Evolutionary conservation across 2,329 filamentous ascomycete genomes (phyloP), one percentile per base, ranked within the genome.

Genomic region (Fusarium camptoceras): DNA sequence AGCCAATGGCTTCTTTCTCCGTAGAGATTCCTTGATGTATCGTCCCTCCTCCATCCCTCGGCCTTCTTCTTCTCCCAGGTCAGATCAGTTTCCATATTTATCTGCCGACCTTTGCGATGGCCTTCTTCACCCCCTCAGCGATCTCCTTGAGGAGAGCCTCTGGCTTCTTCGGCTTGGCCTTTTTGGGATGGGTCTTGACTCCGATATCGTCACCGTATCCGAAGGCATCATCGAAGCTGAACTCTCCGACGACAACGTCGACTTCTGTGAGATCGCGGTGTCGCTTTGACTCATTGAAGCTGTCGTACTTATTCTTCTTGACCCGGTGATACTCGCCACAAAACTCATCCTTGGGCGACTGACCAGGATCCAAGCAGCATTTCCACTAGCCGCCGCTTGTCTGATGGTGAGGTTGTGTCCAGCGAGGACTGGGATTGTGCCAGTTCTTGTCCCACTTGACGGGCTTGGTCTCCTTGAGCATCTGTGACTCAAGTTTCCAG

Each of bases 301-400:
- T 50, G 25, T 28, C 27, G 12, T 39, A 49, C 16, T 47, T 22
- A 5, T 49, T 31, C 8, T 25, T 34, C 24, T 41, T 24, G 16
- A 15, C 39, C 20, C 28, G 20, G 16, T 66, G 73, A 5, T 74
- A 75, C 28, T 31, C 28, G 25, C 53, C 28, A 42, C 73, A 75
- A 37, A 55, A 59, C 16, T 72, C 59, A 46, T 75, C 61, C 22
- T 42, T 58, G n/a, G 39, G 41, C 10, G 68, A 61, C 25, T 66
- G 66, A 25, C 66, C 71, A 54, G 50, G 27, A 37, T 59, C 59
- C 11, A 72, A 73, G 54, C 73, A 71, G 71, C 73, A 75, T 75
- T 64, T 75, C 73, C 73, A 75, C 72, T 75, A 75, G 66, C 73
- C 73, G 43, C 73, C 73, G 66, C 59, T 71, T 64, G 43, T 54